Evolutionary conservation across 345 rosid genomes (phyloP).

Genomic region (Gossypium turneri): DNA sequence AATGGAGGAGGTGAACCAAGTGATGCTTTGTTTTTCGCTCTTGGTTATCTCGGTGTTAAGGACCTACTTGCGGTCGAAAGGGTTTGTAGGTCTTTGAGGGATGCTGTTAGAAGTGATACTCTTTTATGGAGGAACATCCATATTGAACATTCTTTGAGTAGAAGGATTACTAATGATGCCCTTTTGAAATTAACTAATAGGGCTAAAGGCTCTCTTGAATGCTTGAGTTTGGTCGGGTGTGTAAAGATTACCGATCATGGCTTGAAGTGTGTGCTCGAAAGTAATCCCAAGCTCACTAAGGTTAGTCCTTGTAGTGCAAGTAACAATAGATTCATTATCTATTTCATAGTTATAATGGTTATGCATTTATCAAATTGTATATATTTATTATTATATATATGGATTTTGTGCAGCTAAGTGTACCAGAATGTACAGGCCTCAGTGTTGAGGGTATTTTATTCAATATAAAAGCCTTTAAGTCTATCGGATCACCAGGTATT

Average conservation of each 20-base stretch:
- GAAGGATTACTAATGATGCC: constrained; percentile 14
- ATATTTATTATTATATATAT: neutral
- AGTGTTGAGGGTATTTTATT: constrained; percentile 18
- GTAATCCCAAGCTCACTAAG: constrained; percentile 15
- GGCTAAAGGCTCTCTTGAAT: constrained; percentile 17
- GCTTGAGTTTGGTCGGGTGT: constrained; percentile 17
- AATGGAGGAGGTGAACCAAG: constrained; percentile 14
- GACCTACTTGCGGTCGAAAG: constrained; percentile 17
- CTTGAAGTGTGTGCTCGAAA: constrained; percentile 15
- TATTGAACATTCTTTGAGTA: constrained; percentile 7
- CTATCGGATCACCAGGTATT: constrained; percentile 10
- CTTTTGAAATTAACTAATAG: constrained; percentile 20
- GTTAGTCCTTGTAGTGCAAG: constrained; percentile 3
- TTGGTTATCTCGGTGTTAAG: constrained; percentile 14
- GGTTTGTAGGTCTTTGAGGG: constrained; percentile 19
- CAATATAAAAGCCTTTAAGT: constrained; percentile 14
- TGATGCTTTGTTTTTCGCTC: constrained; percentile 16
- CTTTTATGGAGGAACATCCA: constrained; percentile 18
- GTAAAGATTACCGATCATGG: neutral
- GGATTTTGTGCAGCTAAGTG: constrained; percentile 12
- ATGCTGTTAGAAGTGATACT: constrained; percentile 2
- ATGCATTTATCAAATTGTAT: neutral
- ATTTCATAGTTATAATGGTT: neutral
- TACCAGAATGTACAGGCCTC: constrained; percentile 16
- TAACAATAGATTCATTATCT: neutral